Conservation (phyloP, 2,329 filamentous ascomycete genomes). For the Byssochlamys sp. region DNA sequence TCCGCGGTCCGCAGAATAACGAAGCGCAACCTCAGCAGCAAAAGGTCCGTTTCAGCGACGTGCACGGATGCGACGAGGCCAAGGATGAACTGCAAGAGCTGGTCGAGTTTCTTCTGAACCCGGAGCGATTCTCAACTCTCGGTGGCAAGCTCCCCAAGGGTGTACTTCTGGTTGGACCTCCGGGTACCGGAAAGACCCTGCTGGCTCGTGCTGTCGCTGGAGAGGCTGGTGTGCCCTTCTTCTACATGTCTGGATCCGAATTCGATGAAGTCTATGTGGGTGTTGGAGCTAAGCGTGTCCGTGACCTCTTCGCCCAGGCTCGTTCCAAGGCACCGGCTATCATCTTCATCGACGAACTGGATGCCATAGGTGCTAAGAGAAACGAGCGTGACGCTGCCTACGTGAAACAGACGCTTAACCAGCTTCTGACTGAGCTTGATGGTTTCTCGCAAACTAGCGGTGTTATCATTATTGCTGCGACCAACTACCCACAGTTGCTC, state of each 20-base stretch:
- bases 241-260: constrained; percentile 99
- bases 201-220: constrained; percentile 90
- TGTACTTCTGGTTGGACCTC: constrained; percentile 86
- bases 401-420: constrained; percentile 93
- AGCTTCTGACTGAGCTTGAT: constrained; percentile 90
- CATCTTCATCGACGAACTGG: constrained; percentile 88
- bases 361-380: constrained; percentile 87
- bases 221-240: constrained; percentile 95
- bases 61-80: constrained; percentile 94
- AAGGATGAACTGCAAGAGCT: constrained; percentile 97
- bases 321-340: constrained; percentile 81
- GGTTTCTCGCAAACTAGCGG: constrained; percentile 91
- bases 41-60: constrained; percentile 80
- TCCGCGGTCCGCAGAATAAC: constrained; percentile 59
- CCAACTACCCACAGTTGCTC: constrained; percentile 87
- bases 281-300: constrained; percentile 89
- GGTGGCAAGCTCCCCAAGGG: constrained; percentile 96
- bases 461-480: constrained; percentile 91
- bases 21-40: constrained; percentile 91
- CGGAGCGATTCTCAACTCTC: constrained; percentile 83
- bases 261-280: constrained; percentile 98
- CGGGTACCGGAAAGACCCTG: constrained; percentile 93
- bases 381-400: constrained; percentile 90
- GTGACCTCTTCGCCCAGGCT: constrained; percentile 78
- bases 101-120: constrained; percentile 89